Evolutionary conservation across 2,329 filamentous ascomycete genomes (phyloP).

Genomic region (Fusarium robinianum): DNA sequence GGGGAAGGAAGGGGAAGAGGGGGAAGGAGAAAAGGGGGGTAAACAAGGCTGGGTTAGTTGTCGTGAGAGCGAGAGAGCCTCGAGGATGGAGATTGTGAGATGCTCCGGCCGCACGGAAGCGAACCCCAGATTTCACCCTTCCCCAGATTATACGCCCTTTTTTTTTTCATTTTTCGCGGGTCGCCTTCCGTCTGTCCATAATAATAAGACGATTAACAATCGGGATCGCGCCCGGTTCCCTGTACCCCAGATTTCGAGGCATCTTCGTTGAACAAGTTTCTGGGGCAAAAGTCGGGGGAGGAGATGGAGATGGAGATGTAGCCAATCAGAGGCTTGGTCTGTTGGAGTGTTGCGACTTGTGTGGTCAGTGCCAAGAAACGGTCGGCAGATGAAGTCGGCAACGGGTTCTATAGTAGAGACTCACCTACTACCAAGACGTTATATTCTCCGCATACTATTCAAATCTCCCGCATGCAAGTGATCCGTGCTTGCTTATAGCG

Average conservation of each 20-base stretch:
- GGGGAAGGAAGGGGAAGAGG: no score
- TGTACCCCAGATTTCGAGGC: constrained; percentile 27
- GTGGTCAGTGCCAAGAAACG: constrained; percentile 29
- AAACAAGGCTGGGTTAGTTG: no score
- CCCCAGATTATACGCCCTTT: no score
- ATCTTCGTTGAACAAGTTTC: constrained; percentile 8
- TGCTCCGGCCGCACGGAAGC: neutral
- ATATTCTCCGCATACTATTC: no score
- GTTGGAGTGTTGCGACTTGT: constrained; percentile 2
- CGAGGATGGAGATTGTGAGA: neutral
- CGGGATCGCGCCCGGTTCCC: neutral
- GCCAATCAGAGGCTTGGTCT: constrained; percentile 10
- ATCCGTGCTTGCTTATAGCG: no score
- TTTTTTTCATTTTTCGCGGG: no score
- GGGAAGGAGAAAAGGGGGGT: no score
- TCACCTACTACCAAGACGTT: no score
- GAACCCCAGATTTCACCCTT: constrained; percentile 29
- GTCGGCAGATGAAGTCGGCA: constrained; percentile 38
- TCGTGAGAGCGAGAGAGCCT: no score
- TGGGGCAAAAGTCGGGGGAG: constrained; percentile 10
- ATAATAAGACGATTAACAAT: constrained; percentile 21
- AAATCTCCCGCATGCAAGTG: no score
- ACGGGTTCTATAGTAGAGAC: constrained; percentile 10
- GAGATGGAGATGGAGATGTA: constrained; percentile 8
- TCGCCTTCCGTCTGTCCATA: constrained; percentile 18